Evolutionary conservation across 2,329 filamentous ascomycete species (phyloP).

Genomic region (Sarocladiaceae sp.): DNA sequence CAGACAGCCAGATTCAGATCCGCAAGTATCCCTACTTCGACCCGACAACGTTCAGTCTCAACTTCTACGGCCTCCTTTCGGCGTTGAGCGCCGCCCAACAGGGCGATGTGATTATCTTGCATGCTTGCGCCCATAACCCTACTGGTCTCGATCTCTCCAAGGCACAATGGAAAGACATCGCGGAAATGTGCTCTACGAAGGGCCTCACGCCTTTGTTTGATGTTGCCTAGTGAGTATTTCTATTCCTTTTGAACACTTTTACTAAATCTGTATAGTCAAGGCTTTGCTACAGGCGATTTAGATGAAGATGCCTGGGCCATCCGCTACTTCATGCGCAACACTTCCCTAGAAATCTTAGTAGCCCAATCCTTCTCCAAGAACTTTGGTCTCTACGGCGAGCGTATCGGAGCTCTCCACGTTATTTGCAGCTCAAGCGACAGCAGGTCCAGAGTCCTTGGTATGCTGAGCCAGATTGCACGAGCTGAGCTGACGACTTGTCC

Average conservation of each 20-base stretch:
- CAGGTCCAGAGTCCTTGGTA: conserved; percentile 19
- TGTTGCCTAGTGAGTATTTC: conserved; percentile 20
- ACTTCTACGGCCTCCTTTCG: conserved; percentile 26
- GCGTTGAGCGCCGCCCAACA: conserved; percentile 21
- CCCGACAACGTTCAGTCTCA: conserved; percentile 19
- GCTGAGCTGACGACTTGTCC: conserved; percentile 32
- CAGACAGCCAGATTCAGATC: conserved; percentile 26
- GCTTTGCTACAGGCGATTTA: conserved; percentile 27
- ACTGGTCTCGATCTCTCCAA: conserved; percentile 33
- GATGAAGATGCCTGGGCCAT: conserved; percentile 28
- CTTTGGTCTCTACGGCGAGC: conserved; percentile 42
- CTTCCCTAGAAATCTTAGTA: conserved; percentile 45
- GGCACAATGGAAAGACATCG: conserved; percentile 19
- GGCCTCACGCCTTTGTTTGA: conserved; percentile 28
- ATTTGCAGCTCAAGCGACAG: conserved; percentile 15
- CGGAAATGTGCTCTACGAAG: conserved; percentile 21
- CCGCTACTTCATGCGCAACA: conserved; percentile 20
- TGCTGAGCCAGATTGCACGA: conserved; percentile 27
- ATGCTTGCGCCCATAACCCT: conserved; percentile 40
- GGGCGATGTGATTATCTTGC: conserved; percentile 26
- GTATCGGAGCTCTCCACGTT: conserved; percentile 26
- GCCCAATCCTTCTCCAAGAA: conserved; percentile 61
- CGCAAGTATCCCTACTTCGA: conserved; percentile 30
- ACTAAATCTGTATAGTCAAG: conserved; percentile 17
- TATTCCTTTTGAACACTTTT: background rate